These are phyloP conservation scores for Macrolepiota fuliginosa DNA, from an alignment of 768 basidiomycete species.

Conservation along the genomic window DNA sequence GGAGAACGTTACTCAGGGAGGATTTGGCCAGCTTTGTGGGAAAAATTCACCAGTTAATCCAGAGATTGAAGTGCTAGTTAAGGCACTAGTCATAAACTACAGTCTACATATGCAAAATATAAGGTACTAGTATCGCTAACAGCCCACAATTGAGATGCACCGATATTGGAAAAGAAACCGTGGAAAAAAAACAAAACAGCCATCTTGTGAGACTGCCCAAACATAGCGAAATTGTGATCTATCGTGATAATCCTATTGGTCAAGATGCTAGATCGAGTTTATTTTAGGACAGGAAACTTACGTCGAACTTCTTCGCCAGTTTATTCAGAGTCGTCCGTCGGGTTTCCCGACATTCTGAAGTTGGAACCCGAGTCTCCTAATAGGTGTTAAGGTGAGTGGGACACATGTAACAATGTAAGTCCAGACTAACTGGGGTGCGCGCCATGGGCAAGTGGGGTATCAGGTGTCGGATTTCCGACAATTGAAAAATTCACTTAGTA, in stretches of 20 bases:
- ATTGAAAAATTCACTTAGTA: constrained; percentile 1
- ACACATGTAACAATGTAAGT: background rate
- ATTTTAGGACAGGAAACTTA: background rate
- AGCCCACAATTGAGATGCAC: background rate
- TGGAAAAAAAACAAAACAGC: background rate
- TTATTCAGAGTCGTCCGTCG: background rate
- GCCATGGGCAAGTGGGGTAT: background rate
- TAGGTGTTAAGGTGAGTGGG: background rate
- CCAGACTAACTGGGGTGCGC: background rate
- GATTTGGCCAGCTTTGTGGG: background rate
- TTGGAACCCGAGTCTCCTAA: background rate
- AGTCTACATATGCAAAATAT: background rate
- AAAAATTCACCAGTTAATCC: background rate
- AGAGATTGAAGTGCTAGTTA: background rate
- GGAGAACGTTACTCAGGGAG: background rate
- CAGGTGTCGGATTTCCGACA: constrained; percentile 5
- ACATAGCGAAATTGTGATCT: background rate
- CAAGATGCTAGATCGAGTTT: background rate
- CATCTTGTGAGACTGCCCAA: background rate
- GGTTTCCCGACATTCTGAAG: constrained; percentile 3
- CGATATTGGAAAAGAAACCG: background rate
- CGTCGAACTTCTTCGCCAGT: background rate
- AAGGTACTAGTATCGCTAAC: background rate
- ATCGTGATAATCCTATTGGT: background rate
- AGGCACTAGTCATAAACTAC: background rate